A percentile compares a stretch with the other conserved stretches of the same genome.
Evolutionary conservation across 1,139 yeast species (phyloP).

Genomic region (Tardiomyces depauwii): DNA sequence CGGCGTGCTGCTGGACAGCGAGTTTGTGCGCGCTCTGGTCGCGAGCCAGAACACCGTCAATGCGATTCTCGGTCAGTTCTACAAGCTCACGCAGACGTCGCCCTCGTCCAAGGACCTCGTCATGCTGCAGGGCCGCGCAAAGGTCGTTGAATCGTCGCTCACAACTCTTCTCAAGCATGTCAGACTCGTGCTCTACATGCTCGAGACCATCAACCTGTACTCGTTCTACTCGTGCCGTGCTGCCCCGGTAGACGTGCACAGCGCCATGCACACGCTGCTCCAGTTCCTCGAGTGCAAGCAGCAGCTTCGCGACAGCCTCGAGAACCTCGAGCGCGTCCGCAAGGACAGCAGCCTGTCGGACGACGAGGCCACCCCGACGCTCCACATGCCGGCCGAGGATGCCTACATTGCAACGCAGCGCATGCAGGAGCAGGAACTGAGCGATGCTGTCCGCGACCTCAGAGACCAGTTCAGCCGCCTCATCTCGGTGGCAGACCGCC

Average conservation of each 20-base stretch:
- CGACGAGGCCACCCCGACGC: background rate
- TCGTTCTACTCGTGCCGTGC: background rate
- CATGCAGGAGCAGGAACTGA: too few species aligned
- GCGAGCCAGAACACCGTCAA: background rate
- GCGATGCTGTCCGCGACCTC: too few species aligned
- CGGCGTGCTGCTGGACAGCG: background rate
- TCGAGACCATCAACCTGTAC: background rate
- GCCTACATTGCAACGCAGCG: background rate
- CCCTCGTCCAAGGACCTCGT: background rate
- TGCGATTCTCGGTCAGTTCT: background rate
- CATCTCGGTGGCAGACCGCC: too few species aligned
- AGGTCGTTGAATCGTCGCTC: background rate
- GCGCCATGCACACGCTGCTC: slow-evolving; percentile 39
- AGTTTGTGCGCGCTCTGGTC: background rate
- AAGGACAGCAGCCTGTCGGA: background rate
- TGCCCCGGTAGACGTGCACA: background rate
- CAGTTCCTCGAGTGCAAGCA: slow-evolving; percentile 74
- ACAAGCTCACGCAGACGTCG: background rate
- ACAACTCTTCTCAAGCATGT: background rate
- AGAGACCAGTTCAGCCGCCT: too few species aligned
- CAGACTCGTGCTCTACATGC: background rate
- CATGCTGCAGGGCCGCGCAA: background rate
- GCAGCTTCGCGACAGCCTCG: slow-evolving; percentile 51
- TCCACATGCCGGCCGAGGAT: background rate
- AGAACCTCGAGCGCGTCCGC: slow-evolving; percentile 22